Base-by-base conservation (phyloP, 2,329 filamentous ascomycete genomes). In the Colletotrichum godetiae region DNA sequence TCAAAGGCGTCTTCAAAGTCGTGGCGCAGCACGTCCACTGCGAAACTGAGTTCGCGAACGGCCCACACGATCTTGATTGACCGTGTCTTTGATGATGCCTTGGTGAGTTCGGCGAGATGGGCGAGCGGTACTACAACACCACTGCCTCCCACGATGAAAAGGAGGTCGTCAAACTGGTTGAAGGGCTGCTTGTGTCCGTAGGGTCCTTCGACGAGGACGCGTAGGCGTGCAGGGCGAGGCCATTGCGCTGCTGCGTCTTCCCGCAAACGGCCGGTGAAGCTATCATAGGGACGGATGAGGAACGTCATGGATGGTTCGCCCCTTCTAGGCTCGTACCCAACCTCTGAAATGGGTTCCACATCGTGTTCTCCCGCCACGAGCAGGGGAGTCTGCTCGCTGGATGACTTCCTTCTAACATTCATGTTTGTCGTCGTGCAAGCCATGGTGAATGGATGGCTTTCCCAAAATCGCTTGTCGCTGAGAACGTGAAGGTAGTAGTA, bases 401-500 rank as follows among this genome's bases (percentile, higher is more conserved):
- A 69, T 0, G 78, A 64, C 24, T 81, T 80, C 0, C 73, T 53
- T 1, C 8, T 15, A 37, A 52, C 27, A 6, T 62, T 55, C 57
- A 0, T 46, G 62, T 11, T 77, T 31, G 1, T 67, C 68, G 31
- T 76, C 64, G 42, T 78, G 10, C 78, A 79, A 1, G 84, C 84
- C 12, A 88, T 82, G 0, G 86, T 88, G 64, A 88, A 88, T 0
- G 87, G 87, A 57, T 88, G 87, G 70, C 84, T 87, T 71, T 88
- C 85, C 87, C 86, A 88, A 64, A 82, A 82, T 0, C 80, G 77
- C 13, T 78, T 68, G 27, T 81, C 81, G 60, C 84, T 80, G 5
- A 87, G 80, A 7, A 86, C 78, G 60, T 85, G 83, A 1, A 88
- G 74, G 67, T 86, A 88, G 75, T 85, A 88, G 75, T 82, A 87